Evolutionary conservation across 345 rosid genomes (phyloP), one percentile per base, ranked within the genome.

Genomic region (Populus deltoides): DNA sequence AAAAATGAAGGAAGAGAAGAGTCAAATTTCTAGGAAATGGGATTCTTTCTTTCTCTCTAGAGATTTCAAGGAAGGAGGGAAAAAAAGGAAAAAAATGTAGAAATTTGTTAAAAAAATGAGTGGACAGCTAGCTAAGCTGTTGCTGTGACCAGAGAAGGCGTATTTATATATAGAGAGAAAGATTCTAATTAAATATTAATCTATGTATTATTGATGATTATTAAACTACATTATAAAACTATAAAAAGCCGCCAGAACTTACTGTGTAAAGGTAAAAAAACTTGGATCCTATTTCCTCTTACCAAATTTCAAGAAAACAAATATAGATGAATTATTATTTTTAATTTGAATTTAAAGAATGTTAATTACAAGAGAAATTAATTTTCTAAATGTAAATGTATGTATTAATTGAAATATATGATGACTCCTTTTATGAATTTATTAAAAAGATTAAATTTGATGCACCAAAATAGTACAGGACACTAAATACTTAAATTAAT

Each of bases 111-210:
- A 57, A 83, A 80, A 86, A 84, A 90, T 85, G 85, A 87, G 92
- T 84, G 91, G 93, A 87, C 97, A 89, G 93, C 97, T 89, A 89
- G 87, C 88, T 57, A 49, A 81, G 83, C 82, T 75, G 78, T 71
- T 41, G 78, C 81, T 83, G 75, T 78, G 83, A 7, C 73, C 66
- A 71, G 80, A 63, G 78, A 66, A 31, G 36, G 45, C 73, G 57
- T 82, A 67, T 76, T 69, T 63, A 75, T 67, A 75, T 27, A 59
- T 25, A 47, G 63, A 57, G 63, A 57, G 63, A 57, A 1, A 8
- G 29, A 24, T 25, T 68, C n/a, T 38, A 20, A 45, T 43, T 39
- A 77, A 25, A n/a, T 35, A 55, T 39, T 59, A 38, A 71, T 61
- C 72, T 31, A 17, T 22, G 70, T 76, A 62, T 66, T 78, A 62